Base-by-base conservation (phyloP, 2,329 filamentous ascomycete species). In the Ustulina deusta region DNA sequence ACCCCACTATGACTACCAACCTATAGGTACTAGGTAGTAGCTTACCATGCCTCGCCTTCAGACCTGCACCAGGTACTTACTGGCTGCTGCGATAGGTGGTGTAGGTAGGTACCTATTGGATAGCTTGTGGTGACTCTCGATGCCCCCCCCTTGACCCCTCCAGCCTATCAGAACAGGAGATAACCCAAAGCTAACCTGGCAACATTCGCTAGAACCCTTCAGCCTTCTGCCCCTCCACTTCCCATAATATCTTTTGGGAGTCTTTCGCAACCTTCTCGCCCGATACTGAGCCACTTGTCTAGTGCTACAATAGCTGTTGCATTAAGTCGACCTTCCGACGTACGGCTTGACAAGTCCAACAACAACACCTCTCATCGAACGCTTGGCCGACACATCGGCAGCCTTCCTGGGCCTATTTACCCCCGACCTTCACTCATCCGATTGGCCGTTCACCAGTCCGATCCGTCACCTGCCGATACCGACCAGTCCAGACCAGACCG, bases 191-290 rank as follows among this genome's bases (percentile, higher is more conserved):
- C 20, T 13, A 34, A 55, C 27, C 25, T 25, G 22, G 25, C 38
- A 32, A 48, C 56, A 34, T 48, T 59, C 40, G 40, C 15, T 32
- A 4, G 27, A 34, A 25, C 25, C 27, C 38, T 59, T 67, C 65
- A 68, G 65, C 65, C 65, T 68, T 64, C 55, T 54, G 38, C 54
- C 61, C 65, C 65, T 60, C 56, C 51, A 44, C 65, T 44, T 46
- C 38, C 32, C 49, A 51, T 46, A 48, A 40, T 51, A 57, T 44
- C 57, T 54, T 32, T 25, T 36, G 42, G 51, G 32, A 25, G 32
- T 22, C 29, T 22, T 38, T 60, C 57, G 13, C 44, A 63, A 48
- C 51, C 46, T 38, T 20, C n/a, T 52, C 44, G 9, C 36, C 10
- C 32, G 13, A 49, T 49, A 34, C 22, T 22, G 17, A 59, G 13